Base-by-base conservation (phyloP, 495 filamentous ascomycete species). In the Talaromyces wortmannii region DNA sequence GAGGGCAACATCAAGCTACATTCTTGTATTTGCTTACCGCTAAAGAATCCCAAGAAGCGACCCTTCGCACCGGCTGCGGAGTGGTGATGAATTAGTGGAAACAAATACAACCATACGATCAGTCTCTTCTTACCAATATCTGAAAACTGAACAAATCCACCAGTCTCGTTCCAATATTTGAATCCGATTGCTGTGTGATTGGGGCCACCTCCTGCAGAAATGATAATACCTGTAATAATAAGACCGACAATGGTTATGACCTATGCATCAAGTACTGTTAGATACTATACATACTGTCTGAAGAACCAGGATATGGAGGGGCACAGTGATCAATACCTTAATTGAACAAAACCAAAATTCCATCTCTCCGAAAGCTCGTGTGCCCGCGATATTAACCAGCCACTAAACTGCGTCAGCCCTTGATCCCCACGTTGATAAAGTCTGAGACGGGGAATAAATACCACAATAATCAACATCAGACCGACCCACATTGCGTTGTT, bases 221-320 rank as follows among this genome's bases (percentile, higher is more conserved):
- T 76, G 55, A 86, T 80, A 55, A 91, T 73, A 42, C 77, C 83
- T 33, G 85, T 77, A 53, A 87, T 78, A 54, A 87, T 74, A 56
- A 87, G 79, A 33, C 88, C 88, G 51, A 89, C 55, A 55, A 91
- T 83, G 48, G 85, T 87, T 61, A 91, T 67, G 59, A 91, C 84
- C 64, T 92, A 91, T 69, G 91, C 70, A 51, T 8, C 59, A 57
- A n/a, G 57, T 58, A 17, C 61, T 56, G 23, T 60, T 52, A 51
- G n/a, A n/a, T 15, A 51, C 31, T 5, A 15, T n/a, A 51, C 31
- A 23, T 23, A 40, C 36, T 40, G 4, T 7, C 10, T 12, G 4
- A 6, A 0, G 17, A 8, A 7, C 5, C 1, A 1, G 31, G 6
- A 2, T 55, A 7, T 31, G 29, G 3, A 31, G 17, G 33, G 8